Conservation (phyloP, 2,329 filamentous ascomycete species). For the Orbilia ellipsospora region DNA sequence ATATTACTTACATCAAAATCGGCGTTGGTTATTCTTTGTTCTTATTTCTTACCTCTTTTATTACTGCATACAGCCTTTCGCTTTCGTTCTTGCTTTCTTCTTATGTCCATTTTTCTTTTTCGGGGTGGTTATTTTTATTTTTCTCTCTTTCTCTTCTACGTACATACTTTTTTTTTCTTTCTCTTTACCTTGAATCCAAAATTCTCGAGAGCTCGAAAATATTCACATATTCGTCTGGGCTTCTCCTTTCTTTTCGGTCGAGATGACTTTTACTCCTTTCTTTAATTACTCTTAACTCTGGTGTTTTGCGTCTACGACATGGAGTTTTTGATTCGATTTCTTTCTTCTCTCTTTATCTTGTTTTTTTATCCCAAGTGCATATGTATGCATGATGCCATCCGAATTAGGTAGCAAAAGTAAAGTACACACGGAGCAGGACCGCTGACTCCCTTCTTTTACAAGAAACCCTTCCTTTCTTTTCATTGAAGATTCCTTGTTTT, state of each 20-base stretch:
- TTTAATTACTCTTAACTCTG: neutral
- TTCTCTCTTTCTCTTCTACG: conserved; percentile 9
- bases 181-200: conserved; percentile 9
- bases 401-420: neutral
- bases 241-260: neutral
- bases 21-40: conserved; percentile 47
- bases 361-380: conserved; percentile 1
- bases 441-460: too few relatives aligned
- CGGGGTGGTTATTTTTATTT: conserved; percentile 27
- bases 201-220: neutral
- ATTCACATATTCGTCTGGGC: neutral
- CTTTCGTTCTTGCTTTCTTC: conserved; percentile 31
- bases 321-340: conserved; percentile 6
- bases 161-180: conserved; percentile 15
- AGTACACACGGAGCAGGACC: neutral
- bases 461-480: too few relatives aligned
- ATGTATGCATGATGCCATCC: neutral
- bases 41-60: conserved; percentile 6
- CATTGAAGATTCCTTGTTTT: too few relatives aligned
- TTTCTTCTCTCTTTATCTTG: neutral
- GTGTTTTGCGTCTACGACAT: conserved; percentile 8
- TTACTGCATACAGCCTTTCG: conserved; percentile 34
- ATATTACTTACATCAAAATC: conserved; percentile 46
- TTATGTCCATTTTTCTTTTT: conserved; percentile 43
- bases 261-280: neutral